Percentiles rank a stretch among this genome's conserved stretches.
Evolutionary conservation across 352 stramenopile species (phyloP).

Genomic region (Globisporangium nagaii): DNA sequence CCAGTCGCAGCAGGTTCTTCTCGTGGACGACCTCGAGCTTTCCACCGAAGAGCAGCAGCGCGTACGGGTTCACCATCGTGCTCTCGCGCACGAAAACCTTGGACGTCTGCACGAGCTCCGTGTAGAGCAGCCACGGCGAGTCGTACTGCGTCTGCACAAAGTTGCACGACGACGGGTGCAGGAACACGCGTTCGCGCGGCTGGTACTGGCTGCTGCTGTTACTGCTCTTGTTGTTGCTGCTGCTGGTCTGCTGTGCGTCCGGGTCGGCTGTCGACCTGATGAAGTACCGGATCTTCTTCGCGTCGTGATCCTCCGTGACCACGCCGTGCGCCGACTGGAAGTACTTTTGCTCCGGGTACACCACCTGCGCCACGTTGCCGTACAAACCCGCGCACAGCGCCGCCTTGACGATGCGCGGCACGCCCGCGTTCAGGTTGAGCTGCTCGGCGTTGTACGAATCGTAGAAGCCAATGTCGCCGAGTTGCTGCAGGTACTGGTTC

Average conservation of each 20-base stretch:
- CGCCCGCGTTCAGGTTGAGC: conserved; percentile 54
- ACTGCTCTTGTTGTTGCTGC: background rate
- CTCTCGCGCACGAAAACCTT: conserved; percentile 97
- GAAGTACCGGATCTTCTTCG: conserved; percentile 94
- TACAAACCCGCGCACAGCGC: conserved; percentile 80
- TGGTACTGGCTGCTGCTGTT: conserved; percentile 4
- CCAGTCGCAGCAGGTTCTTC: conserved; percentile 79
- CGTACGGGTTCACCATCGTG: conserved; percentile 96
- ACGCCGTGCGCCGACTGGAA: conserved; percentile 90
- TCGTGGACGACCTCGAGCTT: conserved; percentile 88
- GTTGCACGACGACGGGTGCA: conserved; percentile 94
- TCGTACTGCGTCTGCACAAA: conserved; percentile 89
- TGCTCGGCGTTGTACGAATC: conserved; percentile 26
- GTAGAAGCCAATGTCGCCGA: conserved; percentile 79
- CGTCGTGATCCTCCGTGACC: conserved; percentile 87
- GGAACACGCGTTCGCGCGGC: conserved; percentile 91
- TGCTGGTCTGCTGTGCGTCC: background rate
- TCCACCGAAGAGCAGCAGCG: conserved; percentile 98
- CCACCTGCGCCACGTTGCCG: conserved; percentile 72
- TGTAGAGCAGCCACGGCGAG: conserved; percentile 95
- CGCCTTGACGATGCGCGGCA: conserved; percentile 90
- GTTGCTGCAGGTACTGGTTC: conserved; percentile 80
- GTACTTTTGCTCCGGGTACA: conserved; percentile 93
- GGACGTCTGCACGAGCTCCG: conserved; percentile 93
- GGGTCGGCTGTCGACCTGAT: conserved; percentile 31